Conservation (phyloP, 345 rosid genomes). For the Salix caprea region DNA sequence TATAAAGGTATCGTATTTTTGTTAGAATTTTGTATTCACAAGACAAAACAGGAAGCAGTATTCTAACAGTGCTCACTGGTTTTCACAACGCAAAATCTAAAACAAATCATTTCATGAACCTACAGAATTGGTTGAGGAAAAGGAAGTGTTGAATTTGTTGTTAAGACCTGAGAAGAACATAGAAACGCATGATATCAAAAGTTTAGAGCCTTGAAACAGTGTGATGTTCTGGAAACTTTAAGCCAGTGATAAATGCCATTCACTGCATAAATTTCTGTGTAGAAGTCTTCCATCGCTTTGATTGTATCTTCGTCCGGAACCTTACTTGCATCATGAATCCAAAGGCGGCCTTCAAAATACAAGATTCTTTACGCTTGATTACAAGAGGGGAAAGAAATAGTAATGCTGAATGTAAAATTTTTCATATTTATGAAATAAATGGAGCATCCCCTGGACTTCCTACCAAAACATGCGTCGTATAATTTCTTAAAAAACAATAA, state of each 20-base stretch:
- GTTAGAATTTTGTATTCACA: too few relatives aligned
- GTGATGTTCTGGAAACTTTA: constrained; percentile 65
- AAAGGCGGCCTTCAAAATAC: constrained; percentile 63
- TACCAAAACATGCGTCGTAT: not conserved
- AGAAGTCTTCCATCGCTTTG: constrained; percentile 90
- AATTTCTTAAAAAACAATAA: too few relatives aligned
- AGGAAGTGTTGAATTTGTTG: not conserved
- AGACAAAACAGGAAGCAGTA: too few relatives aligned
- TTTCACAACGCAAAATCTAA: not conserved
- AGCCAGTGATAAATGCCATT: constrained; percentile 48
- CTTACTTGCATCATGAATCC: constrained; percentile 96
- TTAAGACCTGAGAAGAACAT: not conserved
- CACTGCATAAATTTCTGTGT: constrained; percentile 66
- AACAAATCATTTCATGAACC: not conserved
- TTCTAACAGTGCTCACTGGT: too few relatives aligned
- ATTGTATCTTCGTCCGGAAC: constrained; percentile 80
- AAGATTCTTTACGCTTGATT: not conserved
- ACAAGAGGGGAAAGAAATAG: not conserved
- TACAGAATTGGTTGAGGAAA: not conserved
- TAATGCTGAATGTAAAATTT: not conserved
- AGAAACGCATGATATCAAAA: not conserved
- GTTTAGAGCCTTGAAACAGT: constrained; percentile 75
- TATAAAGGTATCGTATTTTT: too few relatives aligned
- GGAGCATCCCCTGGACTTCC: not conserved
- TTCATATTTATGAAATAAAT: not conserved